These are phyloP conservation scores for Cordyceps tenuipes DNA, from an alignment of 2,329 filamentous ascomycete genomes.

Conservation along the genomic window DNA sequence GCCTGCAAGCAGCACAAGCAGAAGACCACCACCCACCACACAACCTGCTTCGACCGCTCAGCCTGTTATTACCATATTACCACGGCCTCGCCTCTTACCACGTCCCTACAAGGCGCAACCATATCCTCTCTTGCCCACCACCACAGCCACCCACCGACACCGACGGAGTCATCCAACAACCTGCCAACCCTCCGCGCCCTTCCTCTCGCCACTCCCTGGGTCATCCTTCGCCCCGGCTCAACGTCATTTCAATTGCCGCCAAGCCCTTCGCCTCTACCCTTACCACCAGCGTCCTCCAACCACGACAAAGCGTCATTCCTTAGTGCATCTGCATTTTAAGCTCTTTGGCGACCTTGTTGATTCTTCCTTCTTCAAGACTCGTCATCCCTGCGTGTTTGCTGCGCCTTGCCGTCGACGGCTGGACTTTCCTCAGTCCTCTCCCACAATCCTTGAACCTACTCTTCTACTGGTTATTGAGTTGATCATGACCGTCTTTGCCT, in stretches of 20 bases:
- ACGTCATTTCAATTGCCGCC: conserved; percentile 5
- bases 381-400: not conserved
- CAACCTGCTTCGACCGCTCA: not conserved
- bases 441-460: not conserved
- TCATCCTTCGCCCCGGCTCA: not conserved
- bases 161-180: not conserved
- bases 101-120: not conserved
- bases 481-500: conserved; percentile 26
- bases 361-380: not conserved
- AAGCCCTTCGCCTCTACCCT: not conserved
- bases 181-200: too few relatives aligned
- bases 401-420: not conserved
- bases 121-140: not conserved
- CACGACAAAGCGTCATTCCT: not conserved
- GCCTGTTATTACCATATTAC: not conserved
- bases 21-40: not conserved
- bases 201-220: not conserved
- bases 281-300: not conserved
- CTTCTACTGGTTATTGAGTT: conserved; percentile 12
- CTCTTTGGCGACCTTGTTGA: not conserved
- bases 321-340: not conserved
- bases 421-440: not conserved
- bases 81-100: not conserved
- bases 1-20: conserved; percentile 5
- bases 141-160: not conserved